These are phyloP conservation scores for Fusarium guadeloupense DNA, from an alignment of 2,329 filamentous ascomycete genomes.

Conservation along the genomic window DNA sequence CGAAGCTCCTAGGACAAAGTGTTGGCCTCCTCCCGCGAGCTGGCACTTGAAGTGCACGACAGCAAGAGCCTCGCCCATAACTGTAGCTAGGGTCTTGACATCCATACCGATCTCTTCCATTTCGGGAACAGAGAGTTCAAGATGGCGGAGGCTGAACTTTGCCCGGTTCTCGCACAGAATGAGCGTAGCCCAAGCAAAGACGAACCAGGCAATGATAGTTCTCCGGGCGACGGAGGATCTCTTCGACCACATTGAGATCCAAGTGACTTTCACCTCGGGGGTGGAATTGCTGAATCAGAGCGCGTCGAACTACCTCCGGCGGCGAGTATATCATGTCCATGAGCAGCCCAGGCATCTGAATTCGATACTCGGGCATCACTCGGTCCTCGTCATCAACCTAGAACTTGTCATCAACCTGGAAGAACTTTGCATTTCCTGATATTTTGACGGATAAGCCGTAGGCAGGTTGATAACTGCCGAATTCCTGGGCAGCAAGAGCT, in stretches of 20 bases:
- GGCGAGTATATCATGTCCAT: not conserved
- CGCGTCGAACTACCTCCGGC: not conserved
- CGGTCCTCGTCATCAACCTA: not conserved
- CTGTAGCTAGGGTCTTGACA: not conserved
- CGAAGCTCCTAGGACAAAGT: not conserved
- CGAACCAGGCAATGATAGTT: not conserved
- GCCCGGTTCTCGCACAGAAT: not conserved
- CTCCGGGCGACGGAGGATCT: not conserved
- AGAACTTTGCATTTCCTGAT: not conserved
- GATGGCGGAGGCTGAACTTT: not conserved
- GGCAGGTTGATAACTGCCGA: not conserved
- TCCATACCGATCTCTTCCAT: not conserved
- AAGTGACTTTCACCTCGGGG: not conserved
- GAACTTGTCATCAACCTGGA: not conserved
- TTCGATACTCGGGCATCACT: no score
- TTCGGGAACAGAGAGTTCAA: not conserved
- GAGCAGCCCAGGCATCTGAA: no score
- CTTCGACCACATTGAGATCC: not conserved
- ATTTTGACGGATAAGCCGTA: not conserved
- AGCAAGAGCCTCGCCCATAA: not conserved
- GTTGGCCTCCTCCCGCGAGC: not conserved
- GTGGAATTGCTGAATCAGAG: not conserved
- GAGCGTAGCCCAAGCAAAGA: not conserved
- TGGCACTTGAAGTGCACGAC: not conserved
- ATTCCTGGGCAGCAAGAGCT: no score